Percentiles rank a stretch among this genome's conserved stretches.
Evolutionary conservation across 768 basidiomycete species (phyloP).

Genomic region (Megacollybia marginata): DNA sequence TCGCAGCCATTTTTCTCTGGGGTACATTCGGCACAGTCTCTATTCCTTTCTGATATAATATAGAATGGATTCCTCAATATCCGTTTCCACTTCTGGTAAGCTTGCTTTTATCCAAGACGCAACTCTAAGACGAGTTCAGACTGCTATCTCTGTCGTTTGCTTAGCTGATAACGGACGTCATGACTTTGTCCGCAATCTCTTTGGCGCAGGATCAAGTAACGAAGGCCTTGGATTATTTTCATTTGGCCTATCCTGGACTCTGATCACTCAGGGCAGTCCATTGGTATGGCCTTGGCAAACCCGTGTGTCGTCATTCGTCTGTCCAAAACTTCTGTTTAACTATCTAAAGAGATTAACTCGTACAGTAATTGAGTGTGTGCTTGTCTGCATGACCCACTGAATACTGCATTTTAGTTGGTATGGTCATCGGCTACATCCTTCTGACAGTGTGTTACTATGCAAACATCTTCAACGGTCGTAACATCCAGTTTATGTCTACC

Average conservation of each 20-base stretch:
- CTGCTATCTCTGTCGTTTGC: constrained; percentile 43
- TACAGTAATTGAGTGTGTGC: constrained; percentile 24
- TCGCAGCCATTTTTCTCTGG: constrained; percentile 40
- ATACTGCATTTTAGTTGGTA: constrained; percentile 27
- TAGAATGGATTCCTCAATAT: constrained; percentile 15
- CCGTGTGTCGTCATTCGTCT: constrained; percentile 26
- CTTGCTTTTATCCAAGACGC: not conserved
- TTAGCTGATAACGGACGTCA: constrained; percentile 39
- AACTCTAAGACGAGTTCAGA: constrained; percentile 20
- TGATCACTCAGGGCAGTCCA: constrained; percentile 48
- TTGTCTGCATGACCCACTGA: not conserved
- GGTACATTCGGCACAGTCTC: constrained; percentile 5
- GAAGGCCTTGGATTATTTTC: constrained; percentile 43
- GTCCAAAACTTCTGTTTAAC: not conserved
- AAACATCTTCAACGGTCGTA: constrained; percentile 36
- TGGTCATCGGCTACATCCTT: constrained; percentile 38
- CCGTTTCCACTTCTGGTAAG: constrained; percentile 12
- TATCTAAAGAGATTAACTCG: constrained; percentile 30
- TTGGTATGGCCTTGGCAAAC: constrained; percentile 51
- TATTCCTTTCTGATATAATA: not conserved
- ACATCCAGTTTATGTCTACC: constrained; percentile 41
- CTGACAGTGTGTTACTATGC: constrained; percentile 34
- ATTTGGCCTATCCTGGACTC: constrained; percentile 42
- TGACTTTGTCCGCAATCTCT: constrained; percentile 31
- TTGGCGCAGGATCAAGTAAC: constrained; percentile 41